Evolutionary conservation across 495 filamentous ascomycete species (phyloP).

Genomic region (Penicillium simplicissimum): DNA sequence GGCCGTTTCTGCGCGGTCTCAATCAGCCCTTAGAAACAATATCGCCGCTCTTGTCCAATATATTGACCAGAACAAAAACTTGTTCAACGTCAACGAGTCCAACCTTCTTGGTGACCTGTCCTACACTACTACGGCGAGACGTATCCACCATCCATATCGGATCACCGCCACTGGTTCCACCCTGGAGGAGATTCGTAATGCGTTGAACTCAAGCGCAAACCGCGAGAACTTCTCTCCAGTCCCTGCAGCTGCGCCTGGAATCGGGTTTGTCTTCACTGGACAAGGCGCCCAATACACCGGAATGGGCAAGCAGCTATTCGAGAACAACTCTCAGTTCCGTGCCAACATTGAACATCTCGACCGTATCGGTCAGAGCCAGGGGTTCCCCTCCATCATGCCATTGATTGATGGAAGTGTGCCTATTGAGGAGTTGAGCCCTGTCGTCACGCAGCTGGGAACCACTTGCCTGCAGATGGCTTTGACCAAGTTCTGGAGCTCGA

Average conservation of each 20-base stretch:
- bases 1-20: constrained; percentile 54
- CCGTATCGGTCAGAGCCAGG: constrained; percentile 65
- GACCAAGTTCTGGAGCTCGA: constrained; percentile 74
- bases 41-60: constrained; percentile 51
- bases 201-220: constrained; percentile 30
- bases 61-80: constrained; percentile 49
- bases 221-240: constrained; percentile 32
- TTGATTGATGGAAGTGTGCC: constrained; percentile 55
- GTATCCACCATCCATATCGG: constrained; percentile 79
- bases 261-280: constrained; percentile 63
- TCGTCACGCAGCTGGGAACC: constrained; percentile 76
- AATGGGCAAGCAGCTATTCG: constrained; percentile 73
- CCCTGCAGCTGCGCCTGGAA: constrained; percentile 41
- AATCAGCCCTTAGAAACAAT: constrained; percentile 57
- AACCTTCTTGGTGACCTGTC: constrained; percentile 53
- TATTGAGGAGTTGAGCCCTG: constrained; percentile 62
- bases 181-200: constrained; percentile 32
- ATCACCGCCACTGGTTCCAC: constrained; percentile 57
- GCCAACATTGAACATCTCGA: constrained; percentile 69
- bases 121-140: constrained; percentile 81
- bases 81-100: constrained; percentile 41
- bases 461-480: constrained; percentile 84
- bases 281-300: constrained; percentile 57
- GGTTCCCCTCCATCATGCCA: constrained; percentile 64
- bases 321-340: constrained; percentile 66